These are phyloP conservation scores for Diaporthe longicolla DNA, from an alignment of 2,329 filamentous ascomycete species.

Conservation along the genomic window DNA sequence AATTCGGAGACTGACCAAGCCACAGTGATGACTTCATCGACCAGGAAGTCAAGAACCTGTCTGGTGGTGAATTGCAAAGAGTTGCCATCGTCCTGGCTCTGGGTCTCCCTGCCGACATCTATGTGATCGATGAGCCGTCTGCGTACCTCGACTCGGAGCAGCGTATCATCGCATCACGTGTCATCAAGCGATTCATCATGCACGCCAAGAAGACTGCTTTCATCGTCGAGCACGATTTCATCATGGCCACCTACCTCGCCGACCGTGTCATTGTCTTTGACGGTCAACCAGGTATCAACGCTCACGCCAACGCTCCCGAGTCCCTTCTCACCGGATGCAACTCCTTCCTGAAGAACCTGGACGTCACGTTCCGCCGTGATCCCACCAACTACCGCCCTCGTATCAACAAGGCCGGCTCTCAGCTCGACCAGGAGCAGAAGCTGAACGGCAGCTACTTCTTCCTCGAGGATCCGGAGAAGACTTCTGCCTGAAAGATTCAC, in stretches of 20 bases:
- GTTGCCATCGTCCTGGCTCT: slow-evolving; percentile 98
- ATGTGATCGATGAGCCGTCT: slow-evolving; percentile 97
- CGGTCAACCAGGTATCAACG: slow-evolving; percentile 88
- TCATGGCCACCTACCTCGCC: slow-evolving; percentile 80
- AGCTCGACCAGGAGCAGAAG: slow-evolving; percentile 99
- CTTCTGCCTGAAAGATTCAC: slow-evolving; percentile 74
- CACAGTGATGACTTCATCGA: slow-evolving; percentile 92
- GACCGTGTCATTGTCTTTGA: slow-evolving; percentile 99
- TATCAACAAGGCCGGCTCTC: slow-evolving; percentile 97
- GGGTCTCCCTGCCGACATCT: slow-evolving; percentile 95
- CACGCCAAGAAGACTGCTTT: slow-evolving; percentile 99
- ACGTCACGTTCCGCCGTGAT: slow-evolving; percentile 98
- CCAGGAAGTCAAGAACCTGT: slow-evolving; percentile 98
- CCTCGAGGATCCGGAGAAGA: slow-evolving; percentile 81
- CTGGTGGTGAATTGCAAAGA: slow-evolving; percentile 99
- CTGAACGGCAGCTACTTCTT: slow-evolving; percentile 96
- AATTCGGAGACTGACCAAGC: background rate
- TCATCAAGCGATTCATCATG: slow-evolving; percentile 99
- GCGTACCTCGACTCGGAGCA: slow-evolving; percentile 99
- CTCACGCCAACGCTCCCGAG: slow-evolving; percentile 91
- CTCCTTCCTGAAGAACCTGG: slow-evolving; percentile 93
- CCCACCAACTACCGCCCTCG: slow-evolving; percentile 95
- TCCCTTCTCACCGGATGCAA: slow-evolving; percentile 97
- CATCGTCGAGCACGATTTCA: slow-evolving; percentile 99
- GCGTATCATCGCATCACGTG: slow-evolving; percentile 95